These are phyloP conservation scores for Avena eriantha DNA, from an alignment of 176 grass and related monocot species.

Conservation along the genomic window DNA sequence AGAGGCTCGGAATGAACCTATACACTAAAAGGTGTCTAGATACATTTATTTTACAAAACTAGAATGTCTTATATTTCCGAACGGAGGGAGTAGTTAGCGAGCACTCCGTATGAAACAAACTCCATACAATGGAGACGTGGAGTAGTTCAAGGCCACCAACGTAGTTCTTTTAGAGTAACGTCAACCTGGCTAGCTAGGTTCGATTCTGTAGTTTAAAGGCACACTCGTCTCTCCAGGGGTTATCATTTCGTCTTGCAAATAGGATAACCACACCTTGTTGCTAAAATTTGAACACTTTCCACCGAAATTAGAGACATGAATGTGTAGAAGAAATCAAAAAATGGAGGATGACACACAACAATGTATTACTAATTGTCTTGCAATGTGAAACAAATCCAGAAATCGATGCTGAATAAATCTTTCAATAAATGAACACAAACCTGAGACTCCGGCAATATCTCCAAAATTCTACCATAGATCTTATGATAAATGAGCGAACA, in stretches of 20 bases:
- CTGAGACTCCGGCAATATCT: too few relatives aligned
- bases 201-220: background rate
- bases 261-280: background rate
- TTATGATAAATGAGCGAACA: too few relatives aligned
- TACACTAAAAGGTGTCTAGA: too few relatives aligned
- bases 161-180: conserved; percentile 1
- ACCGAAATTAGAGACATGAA: background rate
- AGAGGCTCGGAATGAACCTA: too few relatives aligned
- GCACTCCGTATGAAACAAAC: background rate
- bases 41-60: too few relatives aligned
- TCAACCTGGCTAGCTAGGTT: background rate
- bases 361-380: too few relatives aligned
- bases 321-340: background rate
- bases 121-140: background rate
- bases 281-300: background rate
- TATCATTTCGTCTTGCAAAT: background rate
- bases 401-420: too few relatives aligned
- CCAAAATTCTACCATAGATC: too few relatives aligned
- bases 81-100: background rate
- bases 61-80: too few relatives aligned
- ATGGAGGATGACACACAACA: too few relatives aligned
- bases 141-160: conserved; percentile 6
- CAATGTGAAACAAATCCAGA: too few relatives aligned
- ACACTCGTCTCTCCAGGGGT: background rate
- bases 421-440: too few relatives aligned